Conservation (phyloP, 441 rosid species). For the Adansonia rubrostipa region DNA sequence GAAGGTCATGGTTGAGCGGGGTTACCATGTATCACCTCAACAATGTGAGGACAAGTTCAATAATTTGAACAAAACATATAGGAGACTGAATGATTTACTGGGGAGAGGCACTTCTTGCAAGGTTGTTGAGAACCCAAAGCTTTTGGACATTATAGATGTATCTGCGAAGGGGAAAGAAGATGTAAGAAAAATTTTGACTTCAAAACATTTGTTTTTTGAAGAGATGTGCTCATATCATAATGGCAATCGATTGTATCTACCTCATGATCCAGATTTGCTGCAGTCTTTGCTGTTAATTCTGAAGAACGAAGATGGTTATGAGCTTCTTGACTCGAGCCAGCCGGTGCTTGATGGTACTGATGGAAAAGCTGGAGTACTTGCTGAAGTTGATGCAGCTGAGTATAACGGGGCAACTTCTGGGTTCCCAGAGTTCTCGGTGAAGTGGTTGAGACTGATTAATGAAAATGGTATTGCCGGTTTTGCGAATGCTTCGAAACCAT, state of each 20-base stretch:
- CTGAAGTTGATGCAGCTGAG: background rate
- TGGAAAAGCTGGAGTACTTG: background rate
- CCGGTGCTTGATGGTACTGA: background rate
- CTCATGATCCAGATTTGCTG: slow-evolving; percentile 40
- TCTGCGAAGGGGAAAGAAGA: slow-evolving; percentile 34
- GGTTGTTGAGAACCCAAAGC: slow-evolving; percentile 41
- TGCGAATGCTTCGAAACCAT: background rate
- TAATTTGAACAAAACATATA: slow-evolving; percentile 38
- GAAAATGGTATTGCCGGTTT: slow-evolving; percentile 17
- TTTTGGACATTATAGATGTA: slow-evolving; percentile 36
- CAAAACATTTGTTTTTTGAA: slow-evolving; percentile 44
- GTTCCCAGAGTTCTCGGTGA: background rate
- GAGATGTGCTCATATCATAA: slow-evolving; percentile 48
- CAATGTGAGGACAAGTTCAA: slow-evolving; percentile 51
- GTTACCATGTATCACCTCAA: slow-evolving; percentile 42
- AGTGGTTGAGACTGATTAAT: background rate
- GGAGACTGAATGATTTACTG: slow-evolving; percentile 42
- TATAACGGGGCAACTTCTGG: background rate
- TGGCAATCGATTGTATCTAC: slow-evolving; percentile 40
- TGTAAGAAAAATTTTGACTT: slow-evolving; percentile 39
- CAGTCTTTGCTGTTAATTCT: slow-evolving; percentile 32
- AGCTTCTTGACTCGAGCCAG: slow-evolving; percentile 14
- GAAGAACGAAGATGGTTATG: slow-evolving; percentile 5
- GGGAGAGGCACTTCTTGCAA: slow-evolving; percentile 39
- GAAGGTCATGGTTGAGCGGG: slow-evolving; percentile 38